phyloP scores from a whole-genome alignment of 2,329 filamentous ascomycete genomes.

The Diaporthe humulicola region DNA sequence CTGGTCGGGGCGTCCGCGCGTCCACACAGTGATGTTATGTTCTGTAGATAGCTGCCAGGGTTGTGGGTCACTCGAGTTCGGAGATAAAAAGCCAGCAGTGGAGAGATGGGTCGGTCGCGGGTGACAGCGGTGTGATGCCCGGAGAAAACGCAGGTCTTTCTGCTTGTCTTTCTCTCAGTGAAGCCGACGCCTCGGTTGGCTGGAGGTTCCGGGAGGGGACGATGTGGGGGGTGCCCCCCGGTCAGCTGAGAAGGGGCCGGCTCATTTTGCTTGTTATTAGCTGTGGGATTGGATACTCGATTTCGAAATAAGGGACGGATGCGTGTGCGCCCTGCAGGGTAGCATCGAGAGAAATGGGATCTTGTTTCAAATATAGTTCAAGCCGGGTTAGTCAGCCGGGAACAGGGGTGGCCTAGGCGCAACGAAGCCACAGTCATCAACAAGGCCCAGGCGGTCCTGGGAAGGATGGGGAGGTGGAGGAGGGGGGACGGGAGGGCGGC shows the following conservation, averaged over 20 bases:
- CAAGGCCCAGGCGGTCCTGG: background rate
- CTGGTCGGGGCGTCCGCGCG: constrained; percentile 2
- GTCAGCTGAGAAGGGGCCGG: constrained; percentile 26
- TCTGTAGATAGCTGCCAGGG: background rate
- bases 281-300: constrained; percentile 28
- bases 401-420: constrained; percentile 22
- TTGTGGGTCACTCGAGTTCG: constrained; percentile 3
- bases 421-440: constrained; percentile 17
- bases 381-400: constrained; percentile 32
- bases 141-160: constrained; percentile 6
- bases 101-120: constrained; percentile 19
- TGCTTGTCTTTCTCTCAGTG: background rate
- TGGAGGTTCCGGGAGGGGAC: constrained; percentile 16
- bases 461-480: background rate
- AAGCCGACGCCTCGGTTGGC: constrained; percentile 28
- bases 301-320: constrained; percentile 29
- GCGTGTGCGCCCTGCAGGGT: constrained; percentile 36
- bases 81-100: constrained; percentile 26
- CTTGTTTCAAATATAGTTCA: constrained; percentile 39
- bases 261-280: constrained; percentile 31
- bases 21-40: background rate
- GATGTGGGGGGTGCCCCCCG: background rate
- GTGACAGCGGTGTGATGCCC: constrained; percentile 10
- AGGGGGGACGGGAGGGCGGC: constrained; percentile 8
- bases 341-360: constrained; percentile 38